Conservation (phyloP, 768 basidiomycete genomes). For the Rhodotorula kratochvilovae region DNA sequence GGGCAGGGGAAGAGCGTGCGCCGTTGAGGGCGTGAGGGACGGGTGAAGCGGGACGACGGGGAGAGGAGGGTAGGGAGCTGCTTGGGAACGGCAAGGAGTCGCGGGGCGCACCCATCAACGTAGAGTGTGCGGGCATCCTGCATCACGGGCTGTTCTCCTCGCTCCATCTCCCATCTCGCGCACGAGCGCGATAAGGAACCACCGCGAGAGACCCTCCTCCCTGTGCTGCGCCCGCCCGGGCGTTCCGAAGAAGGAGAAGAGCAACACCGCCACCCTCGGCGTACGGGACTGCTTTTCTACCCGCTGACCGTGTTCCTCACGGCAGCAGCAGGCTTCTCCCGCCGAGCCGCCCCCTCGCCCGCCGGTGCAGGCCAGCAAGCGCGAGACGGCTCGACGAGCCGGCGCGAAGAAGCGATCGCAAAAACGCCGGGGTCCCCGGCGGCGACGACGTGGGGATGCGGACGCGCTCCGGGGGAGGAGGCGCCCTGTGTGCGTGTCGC, state of each 20-base stretch:
- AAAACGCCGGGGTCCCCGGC: conserved; percentile 16
- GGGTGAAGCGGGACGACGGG: not conserved
- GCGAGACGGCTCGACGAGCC: not conserved
- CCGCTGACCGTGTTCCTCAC: conserved; percentile 11
- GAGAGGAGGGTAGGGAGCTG: not conserved
- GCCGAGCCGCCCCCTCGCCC: too few relatives aligned
- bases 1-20: not conserved
- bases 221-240: not conserved
- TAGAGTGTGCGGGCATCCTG: not conserved
- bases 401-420: conserved; percentile 24
- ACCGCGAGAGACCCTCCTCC: not conserved
- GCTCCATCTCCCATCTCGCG: not conserved
- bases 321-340: conserved; percentile 14
- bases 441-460: not conserved
- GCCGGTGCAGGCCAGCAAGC: not conserved
- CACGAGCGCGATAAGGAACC: not conserved
- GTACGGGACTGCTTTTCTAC: conserved; percentile 19
- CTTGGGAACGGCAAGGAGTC: too few relatives aligned
- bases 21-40: not conserved
- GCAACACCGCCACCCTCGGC: conserved; percentile 10
- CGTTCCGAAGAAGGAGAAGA: too few relatives aligned
- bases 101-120: not conserved
- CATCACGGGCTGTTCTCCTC: not conserved
- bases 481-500: not conserved
- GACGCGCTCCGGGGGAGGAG: not conserved